Evolutionary conservation across 345 rosid genomes (phyloP).

Genomic region (Dimocarpus longan): DNA sequence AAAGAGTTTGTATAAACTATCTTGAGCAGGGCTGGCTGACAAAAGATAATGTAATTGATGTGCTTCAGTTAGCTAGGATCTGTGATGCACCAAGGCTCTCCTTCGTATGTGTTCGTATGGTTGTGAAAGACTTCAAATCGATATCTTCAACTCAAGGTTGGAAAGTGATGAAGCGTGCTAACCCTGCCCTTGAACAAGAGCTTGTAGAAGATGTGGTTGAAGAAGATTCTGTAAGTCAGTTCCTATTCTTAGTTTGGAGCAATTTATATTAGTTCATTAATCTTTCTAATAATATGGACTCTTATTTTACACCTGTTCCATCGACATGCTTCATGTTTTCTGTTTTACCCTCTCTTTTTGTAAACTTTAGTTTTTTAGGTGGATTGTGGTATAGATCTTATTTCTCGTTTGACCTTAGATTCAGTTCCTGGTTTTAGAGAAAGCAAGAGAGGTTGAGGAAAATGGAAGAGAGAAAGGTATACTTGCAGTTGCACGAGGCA

Average conservation of each 20-base stretch:
- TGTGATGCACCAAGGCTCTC: constrained; percentile 71
- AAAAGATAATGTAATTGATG: constrained; percentile 79
- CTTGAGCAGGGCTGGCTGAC: constrained; percentile 62
- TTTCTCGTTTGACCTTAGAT: constrained; percentile 1
- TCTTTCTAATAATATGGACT: background rate
- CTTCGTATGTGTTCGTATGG: constrained; percentile 59
- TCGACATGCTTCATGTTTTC: background rate
- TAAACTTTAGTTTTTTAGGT: background rate
- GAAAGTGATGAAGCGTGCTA: constrained; percentile 68
- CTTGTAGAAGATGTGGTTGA: constrained; percentile 69
- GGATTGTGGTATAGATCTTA: background rate
- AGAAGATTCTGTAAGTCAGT: constrained; percentile 62
- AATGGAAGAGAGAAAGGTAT: constrained; percentile 63
- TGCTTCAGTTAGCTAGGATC: constrained; percentile 71
- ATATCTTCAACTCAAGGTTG: constrained; percentile 79
- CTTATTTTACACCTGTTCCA: background rate
- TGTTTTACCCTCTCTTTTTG: background rate
- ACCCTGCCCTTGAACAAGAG: constrained; percentile 81
- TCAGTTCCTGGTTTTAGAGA: constrained; percentile 35
- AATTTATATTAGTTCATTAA: background rate
- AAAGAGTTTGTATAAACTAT: constrained; percentile 54
- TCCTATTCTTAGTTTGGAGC: constrained; percentile 9
- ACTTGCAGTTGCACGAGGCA: constrained; percentile 71
- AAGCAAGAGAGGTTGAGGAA: constrained; percentile 59
- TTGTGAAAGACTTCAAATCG: constrained; percentile 73